These are phyloP conservation scores for Saccharomycodes ludwigii DNA, from an alignment of 805 yeast species.

Conservation along the genomic window DNA sequence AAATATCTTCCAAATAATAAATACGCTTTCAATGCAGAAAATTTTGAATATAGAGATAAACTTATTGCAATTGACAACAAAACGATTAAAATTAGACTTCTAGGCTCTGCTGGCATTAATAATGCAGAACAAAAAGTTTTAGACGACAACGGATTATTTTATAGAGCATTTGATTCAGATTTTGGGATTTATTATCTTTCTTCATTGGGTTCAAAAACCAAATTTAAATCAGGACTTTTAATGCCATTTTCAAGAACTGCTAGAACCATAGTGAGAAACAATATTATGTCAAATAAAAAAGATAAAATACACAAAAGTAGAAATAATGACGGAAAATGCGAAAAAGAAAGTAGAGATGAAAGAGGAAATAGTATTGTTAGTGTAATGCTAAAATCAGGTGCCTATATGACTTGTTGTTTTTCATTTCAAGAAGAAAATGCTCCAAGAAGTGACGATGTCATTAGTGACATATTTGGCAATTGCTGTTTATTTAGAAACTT, in stretches of 20 bases:
- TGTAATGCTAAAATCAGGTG: conserved; percentile 3
- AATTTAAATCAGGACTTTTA: conserved; percentile 1
- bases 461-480: conserved; percentile 1
- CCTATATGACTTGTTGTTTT: conserved; percentile 1
- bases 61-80: conserved; percentile 28
- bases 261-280: background rate
- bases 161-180: conserved; percentile 1
- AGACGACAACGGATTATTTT: conserved; percentile 1
- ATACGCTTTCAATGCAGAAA: conserved; percentile 32
- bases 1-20: conserved; percentile 35
- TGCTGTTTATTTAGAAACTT: conserved; percentile 1
- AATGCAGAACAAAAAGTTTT: background rate
- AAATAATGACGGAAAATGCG: background rate
- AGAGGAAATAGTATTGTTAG: too few species aligned
- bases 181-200: conserved; percentile 2
- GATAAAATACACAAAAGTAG: too few species aligned
- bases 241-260: conserved; percentile 2
- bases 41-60: conserved; percentile 27
- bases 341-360: conserved; percentile 1
- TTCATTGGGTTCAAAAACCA: too few species aligned
- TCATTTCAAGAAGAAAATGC: background rate
- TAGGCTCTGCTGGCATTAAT: conserved; percentile 30
- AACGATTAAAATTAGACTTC: conserved; percentile 30
- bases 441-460: background rate
- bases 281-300: too few species aligned